Base-by-base conservation (phyloP, 305 asterid genomes). In the Rubia occidens region DNA sequence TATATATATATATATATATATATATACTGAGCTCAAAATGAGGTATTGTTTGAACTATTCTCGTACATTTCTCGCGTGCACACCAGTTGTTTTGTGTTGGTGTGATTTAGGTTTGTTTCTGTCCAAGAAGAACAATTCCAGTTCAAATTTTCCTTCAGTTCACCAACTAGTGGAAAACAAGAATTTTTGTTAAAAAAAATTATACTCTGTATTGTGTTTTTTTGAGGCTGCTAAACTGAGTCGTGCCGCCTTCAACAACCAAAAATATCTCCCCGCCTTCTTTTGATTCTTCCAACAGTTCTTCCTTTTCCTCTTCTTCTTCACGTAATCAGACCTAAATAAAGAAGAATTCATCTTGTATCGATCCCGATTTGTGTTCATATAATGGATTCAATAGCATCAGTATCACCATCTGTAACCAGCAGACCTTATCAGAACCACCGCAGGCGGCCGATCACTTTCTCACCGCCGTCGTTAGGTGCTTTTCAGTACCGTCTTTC, bases 381-480 rank as follows among this genome's bases (percentile, higher is more conserved):
- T 11, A 24, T n/a, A 24, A 74, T 74, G 78, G 78, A 74, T 61
- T 69, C 78, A 13, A 29, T 74, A 35, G 47, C 72, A 18, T 44
- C 72, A 59, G 76, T 73, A 14, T 73, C 76, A 2, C 68, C 76
- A 8, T 68, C 78, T 26, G 54, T 74, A 17, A 66, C 72, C 60
- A 26, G 14, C 37, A 59, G n/a, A 55, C 69, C 60, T 42, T 73
- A 26, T 60, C 77, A 40, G 26, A 54, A 37, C 11, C 72, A 35
- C 40, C 69, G 60, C 40, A 69, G 60, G 24, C 59, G 60, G 42
- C 60, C 51, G 29, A 60, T 62, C 35, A 39, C 66, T 26, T n/a
- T 62, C 18, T 68, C 74, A 1, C 32, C 74, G 32, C 70, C 47
- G 20, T 51, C 49, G 29, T 26, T 26, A 54, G 45, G 53, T 60